These are phyloP conservation scores for Ceratopteris richardii DNA, from an alignment of 75 land plant species.

Conservation along the genomic window DNA sequence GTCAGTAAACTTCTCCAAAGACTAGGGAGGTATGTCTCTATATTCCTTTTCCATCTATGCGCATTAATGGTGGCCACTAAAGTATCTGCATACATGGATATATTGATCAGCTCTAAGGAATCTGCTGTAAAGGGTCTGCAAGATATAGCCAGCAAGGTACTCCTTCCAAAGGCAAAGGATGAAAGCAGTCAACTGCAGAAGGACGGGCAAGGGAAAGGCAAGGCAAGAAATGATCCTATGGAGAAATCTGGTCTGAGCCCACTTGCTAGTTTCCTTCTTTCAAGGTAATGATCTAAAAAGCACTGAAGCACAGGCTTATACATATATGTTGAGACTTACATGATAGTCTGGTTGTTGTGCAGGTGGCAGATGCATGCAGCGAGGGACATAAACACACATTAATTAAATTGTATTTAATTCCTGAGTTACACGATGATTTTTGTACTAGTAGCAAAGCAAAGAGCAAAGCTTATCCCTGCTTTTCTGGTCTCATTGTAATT, in stretches of 20 bases:
- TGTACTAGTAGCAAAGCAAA: no score
- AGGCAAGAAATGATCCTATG: conserved; percentile 23
- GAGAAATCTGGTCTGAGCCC: conserved; percentile 76
- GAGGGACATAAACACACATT: conserved; percentile 31
- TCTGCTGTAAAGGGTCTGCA: conserved; percentile 67
- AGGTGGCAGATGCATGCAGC: conserved; percentile 62
- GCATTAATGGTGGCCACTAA: no score
- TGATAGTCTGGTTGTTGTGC: conserved; percentile 6
- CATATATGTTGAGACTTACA: no score
- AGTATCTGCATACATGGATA: no score
- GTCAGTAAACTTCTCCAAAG: conserved; percentile 64
- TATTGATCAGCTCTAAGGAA: conserved; percentile 60
- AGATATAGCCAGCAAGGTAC: conserved; percentile 39
- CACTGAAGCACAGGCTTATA: no score
- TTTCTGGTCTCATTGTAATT: no score
- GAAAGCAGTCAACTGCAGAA: conserved; percentile 5
- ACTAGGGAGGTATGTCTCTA: conserved; percentile 51
- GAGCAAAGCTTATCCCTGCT: no score
- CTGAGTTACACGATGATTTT: no score
- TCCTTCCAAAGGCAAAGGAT: conserved; percentile 15
- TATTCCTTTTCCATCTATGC: no score
- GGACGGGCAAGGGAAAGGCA: conserved; percentile 31
- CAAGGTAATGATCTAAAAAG: conserved; percentile 38
- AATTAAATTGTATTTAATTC: neutral
- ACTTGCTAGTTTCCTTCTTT: conserved; percentile 74